These are phyloP conservation scores for Solanum paucissectum DNA, from an alignment of 257 asterid species.

Conservation along the genomic window DNA sequence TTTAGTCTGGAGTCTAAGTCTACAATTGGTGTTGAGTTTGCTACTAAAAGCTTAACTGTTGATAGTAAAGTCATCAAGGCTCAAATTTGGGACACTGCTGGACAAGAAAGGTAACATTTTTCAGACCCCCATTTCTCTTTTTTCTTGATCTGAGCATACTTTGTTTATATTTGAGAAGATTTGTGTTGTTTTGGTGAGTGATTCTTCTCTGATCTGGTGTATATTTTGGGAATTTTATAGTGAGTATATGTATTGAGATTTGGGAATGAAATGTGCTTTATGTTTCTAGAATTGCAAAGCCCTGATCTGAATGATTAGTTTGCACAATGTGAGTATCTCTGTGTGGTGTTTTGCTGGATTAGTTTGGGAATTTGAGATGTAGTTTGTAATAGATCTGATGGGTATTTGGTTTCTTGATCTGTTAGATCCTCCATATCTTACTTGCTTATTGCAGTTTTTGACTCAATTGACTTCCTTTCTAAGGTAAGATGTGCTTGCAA, in stretches of 20 bases:
- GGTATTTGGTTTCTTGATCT: background rate
- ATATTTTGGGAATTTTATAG: background rate
- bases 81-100: conserved; percentile 96
- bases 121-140: background rate
- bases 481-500: background rate
- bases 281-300: conserved; percentile 4
- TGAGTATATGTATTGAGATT: background rate
- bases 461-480: background rate
- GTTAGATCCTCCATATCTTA: background rate
- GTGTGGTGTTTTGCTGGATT: background rate
- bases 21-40: conserved; percentile 87
- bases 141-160: background rate
- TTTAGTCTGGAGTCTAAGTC: conserved; percentile 84
- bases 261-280: background rate
- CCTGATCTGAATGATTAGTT: background rate
- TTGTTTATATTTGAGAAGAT: background rate
- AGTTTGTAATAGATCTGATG: background rate
- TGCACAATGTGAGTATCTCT: background rate
- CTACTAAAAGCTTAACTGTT: conserved; percentile 73
- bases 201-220: background rate
- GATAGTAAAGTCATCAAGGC: conserved; percentile 78
- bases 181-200: background rate
- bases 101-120: conserved; percentile 48
- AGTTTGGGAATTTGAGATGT: background rate
- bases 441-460: background rate